Conservation (phyloP, 345 rosid species). For the Gossypium bickii region DNA sequence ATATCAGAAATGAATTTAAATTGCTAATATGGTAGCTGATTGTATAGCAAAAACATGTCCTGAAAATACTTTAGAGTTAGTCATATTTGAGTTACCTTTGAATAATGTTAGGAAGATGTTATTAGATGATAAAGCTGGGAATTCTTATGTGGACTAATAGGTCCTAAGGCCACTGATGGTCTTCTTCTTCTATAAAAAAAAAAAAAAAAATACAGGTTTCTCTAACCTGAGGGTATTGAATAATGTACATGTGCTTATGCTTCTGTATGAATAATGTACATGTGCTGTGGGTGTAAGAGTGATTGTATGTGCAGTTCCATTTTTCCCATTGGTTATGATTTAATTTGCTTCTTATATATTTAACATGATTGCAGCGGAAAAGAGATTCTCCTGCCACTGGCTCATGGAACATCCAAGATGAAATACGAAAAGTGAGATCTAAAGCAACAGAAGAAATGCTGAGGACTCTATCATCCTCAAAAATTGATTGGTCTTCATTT, state of each 20-base stretch:
- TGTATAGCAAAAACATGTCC: too few relatives aligned
- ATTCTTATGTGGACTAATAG: too few relatives aligned
- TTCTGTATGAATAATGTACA: neutral
- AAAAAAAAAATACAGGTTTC: neutral
- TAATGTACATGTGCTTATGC: neutral
- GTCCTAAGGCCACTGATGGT: too few relatives aligned
- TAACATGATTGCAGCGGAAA: slow-evolving; percentile 47
- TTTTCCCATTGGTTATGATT: neutral
- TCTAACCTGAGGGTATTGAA: neutral
- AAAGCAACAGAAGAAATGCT: slow-evolving; percentile 86
- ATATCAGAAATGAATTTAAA: neutral
- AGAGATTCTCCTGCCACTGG: slow-evolving; percentile 45
- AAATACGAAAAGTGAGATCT: slow-evolving; percentile 80
- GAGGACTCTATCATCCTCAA: slow-evolving; percentile 40
- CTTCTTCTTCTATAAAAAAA: too few relatives aligned
- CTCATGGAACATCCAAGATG: slow-evolving; percentile 83
- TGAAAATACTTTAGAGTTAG: too few relatives aligned
- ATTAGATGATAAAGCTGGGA: too few relatives aligned
- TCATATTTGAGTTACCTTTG: too few relatives aligned
- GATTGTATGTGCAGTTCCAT: neutral
- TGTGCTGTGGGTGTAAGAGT: slow-evolving; percentile 2
- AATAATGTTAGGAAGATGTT: too few relatives aligned
- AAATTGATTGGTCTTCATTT: slow-evolving; percentile 42
- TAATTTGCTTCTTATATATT: slow-evolving; percentile 13
- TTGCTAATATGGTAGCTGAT: neutral